Conservation (phyloP, 192 early-diverging fungal species). For the Gamsiella multidivaricata region DNA sequence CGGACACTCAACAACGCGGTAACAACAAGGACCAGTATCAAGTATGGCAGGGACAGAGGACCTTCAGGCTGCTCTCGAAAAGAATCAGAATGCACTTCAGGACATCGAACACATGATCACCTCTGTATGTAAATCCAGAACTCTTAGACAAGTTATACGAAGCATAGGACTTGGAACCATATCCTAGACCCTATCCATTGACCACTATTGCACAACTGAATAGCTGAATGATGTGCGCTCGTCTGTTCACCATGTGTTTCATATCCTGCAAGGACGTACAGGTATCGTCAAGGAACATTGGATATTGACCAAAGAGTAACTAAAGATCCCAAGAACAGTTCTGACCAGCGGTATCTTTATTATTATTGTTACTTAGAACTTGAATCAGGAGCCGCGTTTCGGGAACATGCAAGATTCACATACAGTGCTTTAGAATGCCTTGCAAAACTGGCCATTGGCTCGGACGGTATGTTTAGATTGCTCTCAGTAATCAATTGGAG, state of each 20-base stretch:
- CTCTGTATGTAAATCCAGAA: conserved; percentile 23
- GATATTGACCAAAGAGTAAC: no score
- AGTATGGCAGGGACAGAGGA: conserved; percentile 23
- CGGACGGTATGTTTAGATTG: conserved; percentile 47
- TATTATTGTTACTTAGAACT: no score
- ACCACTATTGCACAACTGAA: neutral
- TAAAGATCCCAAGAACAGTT: no score
- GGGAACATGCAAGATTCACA: conserved; percentile 45
- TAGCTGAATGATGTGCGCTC: conserved; percentile 50
- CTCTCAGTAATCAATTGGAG: no score
- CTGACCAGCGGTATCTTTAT: no score
- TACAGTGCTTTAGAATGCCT: conserved; percentile 39
- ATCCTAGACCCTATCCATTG: no score
- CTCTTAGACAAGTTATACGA: no score
- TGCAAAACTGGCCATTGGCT: conserved; percentile 25
- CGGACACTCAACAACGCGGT: neutral
- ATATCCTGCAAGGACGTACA: conserved; percentile 44
- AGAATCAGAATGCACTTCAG: conserved; percentile 25
- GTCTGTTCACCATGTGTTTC: conserved; percentile 43
- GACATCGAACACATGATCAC: conserved; percentile 53
- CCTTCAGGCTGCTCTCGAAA: conserved; percentile 24
- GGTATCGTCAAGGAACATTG: conserved; percentile 7
- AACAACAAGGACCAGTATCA: no score
- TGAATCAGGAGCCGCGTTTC: conserved; percentile 17
- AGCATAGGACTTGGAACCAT: no score